Evolutionary conservation across 1,139 yeast genomes (phyloP).

Genomic region (Lodderomyces parapsilosis): DNA sequence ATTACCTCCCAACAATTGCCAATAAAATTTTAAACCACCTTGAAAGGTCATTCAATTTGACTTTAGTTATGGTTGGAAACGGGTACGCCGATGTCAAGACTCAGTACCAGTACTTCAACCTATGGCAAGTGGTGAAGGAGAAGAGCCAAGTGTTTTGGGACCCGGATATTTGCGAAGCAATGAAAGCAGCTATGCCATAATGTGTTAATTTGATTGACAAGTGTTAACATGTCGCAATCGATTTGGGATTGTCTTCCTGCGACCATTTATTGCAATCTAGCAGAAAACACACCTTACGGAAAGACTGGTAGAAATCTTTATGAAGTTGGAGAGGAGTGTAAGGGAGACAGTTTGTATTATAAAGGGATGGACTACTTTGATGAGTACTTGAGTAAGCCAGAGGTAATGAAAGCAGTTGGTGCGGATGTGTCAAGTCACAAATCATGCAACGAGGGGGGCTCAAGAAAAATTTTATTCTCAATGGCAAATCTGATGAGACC

Average conservation of each 20-base stretch:
- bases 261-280: constrained; percentile 83
- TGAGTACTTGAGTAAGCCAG: constrained; percentile 34
- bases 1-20: constrained; percentile 91
- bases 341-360: constrained; percentile 76
- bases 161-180: constrained; percentile 75
- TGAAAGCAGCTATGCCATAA: constrained; percentile 73
- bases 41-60: constrained; percentile 77
- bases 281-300: constrained; percentile 82
- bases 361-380: constrained; percentile 29
- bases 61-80: constrained; percentile 90
- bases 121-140: constrained; percentile 97
- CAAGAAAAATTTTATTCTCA: constrained; percentile 79
- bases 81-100: constrained; percentile 91
- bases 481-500: constrained; percentile 95
- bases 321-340: constrained; percentile 86
- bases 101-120: constrained; percentile 89
- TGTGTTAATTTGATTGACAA: constrained; percentile 76
- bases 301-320: constrained; percentile 89
- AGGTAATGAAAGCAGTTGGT: constrained; percentile 71
- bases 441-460: constrained; percentile 81
- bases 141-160: constrained; percentile 76
- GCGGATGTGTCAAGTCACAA: constrained; percentile 84
- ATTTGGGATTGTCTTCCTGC: constrained; percentile 97
- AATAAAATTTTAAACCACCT: constrained; percentile 75
- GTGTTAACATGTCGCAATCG: constrained; percentile 74